phyloP scores from a whole-genome alignment of 169 alveolate species.

The Amoebophrya sp. region DNA sequence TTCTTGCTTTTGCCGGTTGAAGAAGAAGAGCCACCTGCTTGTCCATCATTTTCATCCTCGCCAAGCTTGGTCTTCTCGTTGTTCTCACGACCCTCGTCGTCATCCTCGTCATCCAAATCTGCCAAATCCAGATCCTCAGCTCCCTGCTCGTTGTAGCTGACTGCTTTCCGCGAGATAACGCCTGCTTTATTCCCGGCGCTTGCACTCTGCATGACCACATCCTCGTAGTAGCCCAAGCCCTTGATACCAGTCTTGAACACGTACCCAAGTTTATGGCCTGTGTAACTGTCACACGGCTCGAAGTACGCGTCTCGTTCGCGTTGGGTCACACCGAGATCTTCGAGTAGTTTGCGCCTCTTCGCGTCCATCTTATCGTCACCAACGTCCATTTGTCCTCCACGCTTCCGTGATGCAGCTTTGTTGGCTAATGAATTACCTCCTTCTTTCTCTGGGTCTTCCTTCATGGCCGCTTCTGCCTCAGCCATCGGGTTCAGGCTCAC shows the following conservation, averaged over 20 bases:
- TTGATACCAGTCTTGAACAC: slow-evolving; percentile 34
- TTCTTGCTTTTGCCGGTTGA: no score
- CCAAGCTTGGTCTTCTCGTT: no score
- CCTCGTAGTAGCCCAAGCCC: slow-evolving; percentile 45
- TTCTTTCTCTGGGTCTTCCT: not conserved
- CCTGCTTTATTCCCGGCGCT: not conserved
- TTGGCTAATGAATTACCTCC: slow-evolving; percentile 12
- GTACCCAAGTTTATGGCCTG: slow-evolving; percentile 38
- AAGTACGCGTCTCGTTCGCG: not conserved
- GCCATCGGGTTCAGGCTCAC: slow-evolving; percentile 36
- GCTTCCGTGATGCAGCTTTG: not conserved
- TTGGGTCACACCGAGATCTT: not conserved
- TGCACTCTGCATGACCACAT: not conserved
- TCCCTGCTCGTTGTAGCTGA: not conserved
- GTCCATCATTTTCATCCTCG: no score
- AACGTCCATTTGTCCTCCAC: not conserved
- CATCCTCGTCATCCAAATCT: not conserved
- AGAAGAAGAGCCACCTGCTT: no score
- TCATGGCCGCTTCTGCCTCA: slow-evolving; percentile 33
- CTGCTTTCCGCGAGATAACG: not conserved
- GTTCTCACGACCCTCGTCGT: not conserved
- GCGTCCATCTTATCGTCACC: not conserved
- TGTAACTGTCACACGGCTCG: not conserved
- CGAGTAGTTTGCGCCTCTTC: not conserved
- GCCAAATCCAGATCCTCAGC: not conserved